Evolutionary conservation across 805 yeast species (phyloP), one percentile per base, ranked within the genome.

Genomic region (Clavispora fructus): DNA sequence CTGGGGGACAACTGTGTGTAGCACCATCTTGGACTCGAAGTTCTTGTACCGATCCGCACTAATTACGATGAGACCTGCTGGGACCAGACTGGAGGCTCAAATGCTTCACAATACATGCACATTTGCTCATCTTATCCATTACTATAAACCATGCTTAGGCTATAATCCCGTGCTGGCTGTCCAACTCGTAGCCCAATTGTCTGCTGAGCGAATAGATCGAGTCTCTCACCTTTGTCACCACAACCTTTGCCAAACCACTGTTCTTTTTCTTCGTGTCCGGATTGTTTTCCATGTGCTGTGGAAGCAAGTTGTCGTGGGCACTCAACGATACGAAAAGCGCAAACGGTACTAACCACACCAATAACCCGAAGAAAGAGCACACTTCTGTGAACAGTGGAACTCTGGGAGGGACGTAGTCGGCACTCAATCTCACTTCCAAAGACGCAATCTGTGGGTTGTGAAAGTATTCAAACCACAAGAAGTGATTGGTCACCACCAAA

Each of bases 301-400:
- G 99, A 39, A 94, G 74, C 16, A 86, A 81, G 58, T 87, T 85
- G 59, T 94, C 99, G 51, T 88, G 87, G 1, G 97, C 97, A 61
- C 95, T 87, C 48, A 94, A 72, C 28, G 96, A 85, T 14, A 94
- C 92, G 64, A 94, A 92, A 47, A 94, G 73, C 4, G 96, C 83
- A 63, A 94, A 89, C 30, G 99, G 99, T 27, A 94, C 79, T 48
- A 92, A 75, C 99, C 99, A 94, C 16, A 94, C 83, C 57, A 94
- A 83, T 37, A 94, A 67, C 1, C 97, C 99, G 61, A 94, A 91
- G 64, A 94, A 94, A 3, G 97, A 85, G n/a, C 97, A 87, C 4
- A 94, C 87, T 61, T 94, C 96, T 1, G 90, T 74, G 60, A 92
- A 92, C 11, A 85, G 74, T 1, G 96, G 95, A 44, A 87, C 78